phyloP scores from a whole-genome alignment of 2,329 filamentous ascomycete species.

The Zymoseptoria tritici region DNA sequence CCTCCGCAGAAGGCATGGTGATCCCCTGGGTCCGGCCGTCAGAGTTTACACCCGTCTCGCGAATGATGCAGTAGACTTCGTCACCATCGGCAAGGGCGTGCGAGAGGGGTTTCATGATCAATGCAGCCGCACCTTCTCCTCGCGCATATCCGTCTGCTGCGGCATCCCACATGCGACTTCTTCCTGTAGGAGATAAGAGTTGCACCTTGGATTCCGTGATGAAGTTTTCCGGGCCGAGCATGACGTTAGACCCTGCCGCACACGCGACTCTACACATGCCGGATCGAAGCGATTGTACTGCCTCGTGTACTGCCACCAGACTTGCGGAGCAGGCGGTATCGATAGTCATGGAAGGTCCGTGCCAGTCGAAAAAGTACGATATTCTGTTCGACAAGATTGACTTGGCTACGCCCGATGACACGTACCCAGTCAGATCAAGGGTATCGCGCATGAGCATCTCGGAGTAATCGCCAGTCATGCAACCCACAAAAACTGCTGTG shows the following conservation, averaged over 20 bases:
- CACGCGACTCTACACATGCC: conserved; percentile 19
- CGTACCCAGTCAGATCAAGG: conserved; percentile 16
- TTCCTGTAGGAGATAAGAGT: conserved; percentile 23
- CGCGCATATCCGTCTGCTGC: conserved; percentile 45
- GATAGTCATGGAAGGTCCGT: conserved; percentile 20
- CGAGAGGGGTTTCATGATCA: conserved; percentile 46
- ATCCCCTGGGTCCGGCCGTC: conserved; percentile 35
- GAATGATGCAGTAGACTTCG: conserved; percentile 35
- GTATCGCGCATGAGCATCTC: conserved; percentile 18
- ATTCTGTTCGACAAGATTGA: conserved; percentile 20
- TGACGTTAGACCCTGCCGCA: conserved; percentile 22
- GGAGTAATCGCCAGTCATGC: conserved; percentile 18
- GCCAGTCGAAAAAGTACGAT: conserved; percentile 19
- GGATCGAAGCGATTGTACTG: conserved; percentile 25
- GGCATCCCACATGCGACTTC: conserved; percentile 26
- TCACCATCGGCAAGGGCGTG: conserved; percentile 43
- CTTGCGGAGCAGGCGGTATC: conserved; percentile 43
- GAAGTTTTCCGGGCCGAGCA: conserved; percentile 16
- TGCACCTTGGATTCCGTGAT: conserved; percentile 14
- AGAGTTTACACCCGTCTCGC: conserved; percentile 30
- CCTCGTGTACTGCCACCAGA: conserved; percentile 31
- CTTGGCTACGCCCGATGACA: conserved; percentile 14
- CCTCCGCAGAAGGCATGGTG: conserved; percentile 31
- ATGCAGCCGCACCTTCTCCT: conserved; percentile 46
- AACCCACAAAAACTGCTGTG: conserved; percentile 20